Evolutionary conservation across 352 stramenopile species (phyloP), one percentile per base, ranked within the genome.

Genomic region (Phytophthora uliginosa): DNA sequence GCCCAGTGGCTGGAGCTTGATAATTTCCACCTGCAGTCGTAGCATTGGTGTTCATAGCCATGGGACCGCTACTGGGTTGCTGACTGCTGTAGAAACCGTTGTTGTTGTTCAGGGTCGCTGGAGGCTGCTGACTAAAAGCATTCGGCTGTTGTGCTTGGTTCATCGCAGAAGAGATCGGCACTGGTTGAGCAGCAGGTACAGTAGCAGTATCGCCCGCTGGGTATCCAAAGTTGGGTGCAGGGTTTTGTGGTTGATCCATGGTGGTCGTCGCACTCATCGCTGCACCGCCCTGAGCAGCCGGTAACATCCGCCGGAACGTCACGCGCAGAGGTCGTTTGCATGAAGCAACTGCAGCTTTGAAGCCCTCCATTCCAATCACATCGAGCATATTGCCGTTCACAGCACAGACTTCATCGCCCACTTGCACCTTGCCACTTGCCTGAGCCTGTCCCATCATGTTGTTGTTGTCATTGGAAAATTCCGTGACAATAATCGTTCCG

Each of bases 361-460:
- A 96, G 0, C 87, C 87, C 66, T 95, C 88, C 83, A 96, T 94
- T 2, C 87, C 87, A 56, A 93, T 92, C 24, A 79, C 76, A 20
- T 89, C 83, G 12, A 96, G 60, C 10, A 72, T 76, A 13, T 83
- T 81, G 4, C 82, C 83, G 66, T 95, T 95, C 20, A 96, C 84
- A 7, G 90, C 90, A 59, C 88, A 93, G 2, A 96, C 83, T 71
- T 94, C 84, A 45, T 96, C 90, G 7, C 86, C 87, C 6, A 96
- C 79, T 15, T 77, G 67, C 12, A 96, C 72, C 48, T 93, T 91
- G 2, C 88, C 90, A 4, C 84, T 93, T 18, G 78, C 77, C 59
- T 94, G 78, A 33, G 90, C 88, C 48, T 96, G 90, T 10, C 88
- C 88, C 63, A 94, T 89, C 58, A 80, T 73, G 5, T 83, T 90